Evolutionary conservation across 352 stramenopile species (phyloP).

Genomic region (Phytophthora tubulina): DNA sequence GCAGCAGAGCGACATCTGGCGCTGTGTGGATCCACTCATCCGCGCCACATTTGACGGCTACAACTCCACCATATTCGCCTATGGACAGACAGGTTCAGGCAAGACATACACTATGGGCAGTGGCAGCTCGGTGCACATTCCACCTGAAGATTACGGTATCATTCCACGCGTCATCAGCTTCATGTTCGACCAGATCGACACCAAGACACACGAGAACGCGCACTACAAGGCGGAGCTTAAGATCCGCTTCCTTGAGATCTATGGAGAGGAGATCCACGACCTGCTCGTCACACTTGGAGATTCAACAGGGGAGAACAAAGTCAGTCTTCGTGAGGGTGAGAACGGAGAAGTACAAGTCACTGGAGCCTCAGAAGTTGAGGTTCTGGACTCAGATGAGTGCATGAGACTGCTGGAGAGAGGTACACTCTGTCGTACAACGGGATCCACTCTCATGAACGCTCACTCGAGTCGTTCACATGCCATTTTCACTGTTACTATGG

Average conservation of each 20-base stretch:
- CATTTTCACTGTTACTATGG: conserved; percentile 92
- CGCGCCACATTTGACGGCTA: conserved; percentile 89
- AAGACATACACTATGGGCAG: conserved; percentile 93
- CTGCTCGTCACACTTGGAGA: conserved; percentile 84
- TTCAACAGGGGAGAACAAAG: conserved; percentile 67
- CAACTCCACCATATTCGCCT: conserved; percentile 92
- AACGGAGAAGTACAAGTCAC: conserved; percentile 84
- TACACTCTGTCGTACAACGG: conserved; percentile 84
- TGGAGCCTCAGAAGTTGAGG: conserved; percentile 80
- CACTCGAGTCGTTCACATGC: conserved; percentile 92
- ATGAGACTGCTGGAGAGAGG: conserved; percentile 86
- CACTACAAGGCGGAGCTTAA: conserved; percentile 76
- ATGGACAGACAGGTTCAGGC: conserved; percentile 87
- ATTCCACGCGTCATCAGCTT: conserved; percentile 87
- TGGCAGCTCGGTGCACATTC: conserved; percentile 82
- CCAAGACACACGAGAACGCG: conserved; percentile 62
- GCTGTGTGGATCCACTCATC: conserved; percentile 84
- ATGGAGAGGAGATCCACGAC: conserved; percentile 92
- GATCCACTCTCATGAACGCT: conserved; percentile 94
- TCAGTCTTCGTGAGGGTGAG: conserved; percentile 88
- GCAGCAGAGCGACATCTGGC: conserved; percentile 88
- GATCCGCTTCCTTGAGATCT: conserved; percentile 93
- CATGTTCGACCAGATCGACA: conserved; percentile 86
- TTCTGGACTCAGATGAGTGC: conserved; percentile 78
- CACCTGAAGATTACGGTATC: conserved; percentile 87